Evolutionary conservation across 805 yeast genomes (phyloP), one percentile per base, ranked within the genome.

Genomic region (Myxozyma geophila): DNA sequence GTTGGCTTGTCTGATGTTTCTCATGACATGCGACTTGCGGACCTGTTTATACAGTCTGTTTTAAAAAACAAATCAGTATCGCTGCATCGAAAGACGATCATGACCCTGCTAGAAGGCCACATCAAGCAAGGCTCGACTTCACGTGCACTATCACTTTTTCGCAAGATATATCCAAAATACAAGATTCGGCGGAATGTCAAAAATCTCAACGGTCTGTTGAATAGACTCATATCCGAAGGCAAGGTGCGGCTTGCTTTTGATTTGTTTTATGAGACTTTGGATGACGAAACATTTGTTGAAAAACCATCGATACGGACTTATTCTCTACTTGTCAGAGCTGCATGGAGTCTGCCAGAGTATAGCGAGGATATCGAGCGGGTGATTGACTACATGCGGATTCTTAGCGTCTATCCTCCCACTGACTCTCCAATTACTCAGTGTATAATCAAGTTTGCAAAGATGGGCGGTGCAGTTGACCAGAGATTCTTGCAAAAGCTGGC

Each of bases 1-100:
- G 49, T 47, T 17, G 67, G 67, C 28, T 19, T 63, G 41, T 51
- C 60, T 19, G 67, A 64, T 17, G 35, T 64, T n/a, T 53, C 66
- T 46, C 19, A 17, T 9, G 63, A 64, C 44, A 64, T 62, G 67
- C n/a, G 36, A 19, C 36, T 64, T 9, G 66, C 53, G 7, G 66
- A 64, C 19, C 15, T 13, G 17, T 64, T 33, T 53, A 51, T 50
- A 19, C 10, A 40, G 39, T 43, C 37, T 36, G 54, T 44, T 9
- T 51, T 15, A 35, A 43, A 28, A n/a, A 36, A 12, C 2, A 37
- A 39, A n/a, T 7, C n/a, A 47, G 37, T 57, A 35, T 50, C 59
- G 33, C 48, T 60, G 4, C 8, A 48, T 46, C 47, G 65, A 19
- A 40, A 41, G 23, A 63, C 67, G n/a, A 35, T 57, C 21, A n/a